Conservation (phyloP, 805 yeast species). For the Kazachstania kunashirensis region DNA sequence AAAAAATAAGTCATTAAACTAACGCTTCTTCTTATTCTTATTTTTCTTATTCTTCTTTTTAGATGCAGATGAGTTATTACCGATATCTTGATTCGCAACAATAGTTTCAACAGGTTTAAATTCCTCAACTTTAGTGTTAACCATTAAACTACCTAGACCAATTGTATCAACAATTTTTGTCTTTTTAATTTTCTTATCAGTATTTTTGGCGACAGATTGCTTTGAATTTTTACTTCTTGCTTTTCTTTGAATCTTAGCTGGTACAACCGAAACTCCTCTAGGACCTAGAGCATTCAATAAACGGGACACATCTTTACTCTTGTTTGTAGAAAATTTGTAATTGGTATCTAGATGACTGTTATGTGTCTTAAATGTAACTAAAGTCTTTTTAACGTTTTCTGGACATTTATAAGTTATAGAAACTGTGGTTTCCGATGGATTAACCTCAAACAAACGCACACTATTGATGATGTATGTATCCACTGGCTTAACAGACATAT, state of each 20-base stretch:
- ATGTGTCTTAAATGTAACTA: conserved; percentile 44
- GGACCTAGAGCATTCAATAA: conserved; percentile 69
- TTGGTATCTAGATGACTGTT: conserved; percentile 58
- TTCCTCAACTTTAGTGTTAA: conserved; percentile 23
- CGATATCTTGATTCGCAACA: conserved; percentile 7
- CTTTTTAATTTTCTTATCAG: conserved; percentile 5
- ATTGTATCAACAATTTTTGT: conserved; percentile 13
- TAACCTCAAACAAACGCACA: conserved; percentile 34
- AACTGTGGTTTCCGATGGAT: conserved; percentile 30
- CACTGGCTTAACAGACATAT: conserved; percentile 28
- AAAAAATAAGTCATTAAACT: background rate
- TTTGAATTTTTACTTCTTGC: conserved; percentile 4
- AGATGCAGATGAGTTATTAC: conserved; percentile 3
- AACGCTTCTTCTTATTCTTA: conserved; percentile 14
- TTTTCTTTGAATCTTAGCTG: conserved; percentile 19
- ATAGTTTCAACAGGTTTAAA: conserved; percentile 12
- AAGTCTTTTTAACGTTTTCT: conserved; percentile 10
- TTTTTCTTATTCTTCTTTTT: conserved; percentile 24
- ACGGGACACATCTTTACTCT: conserved; percentile 65
- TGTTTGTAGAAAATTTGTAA: conserved; percentile 47
- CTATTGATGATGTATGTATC: conserved; percentile 36
- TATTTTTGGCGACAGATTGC: background rate
- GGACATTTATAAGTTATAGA: conserved; percentile 32
- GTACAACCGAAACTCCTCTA: conserved; percentile 36
- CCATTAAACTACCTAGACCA: conserved; percentile 22